Base-by-base conservation (phyloP, 2,329 filamentous ascomycete species). In the Harringtonia lauricola region DNA sequence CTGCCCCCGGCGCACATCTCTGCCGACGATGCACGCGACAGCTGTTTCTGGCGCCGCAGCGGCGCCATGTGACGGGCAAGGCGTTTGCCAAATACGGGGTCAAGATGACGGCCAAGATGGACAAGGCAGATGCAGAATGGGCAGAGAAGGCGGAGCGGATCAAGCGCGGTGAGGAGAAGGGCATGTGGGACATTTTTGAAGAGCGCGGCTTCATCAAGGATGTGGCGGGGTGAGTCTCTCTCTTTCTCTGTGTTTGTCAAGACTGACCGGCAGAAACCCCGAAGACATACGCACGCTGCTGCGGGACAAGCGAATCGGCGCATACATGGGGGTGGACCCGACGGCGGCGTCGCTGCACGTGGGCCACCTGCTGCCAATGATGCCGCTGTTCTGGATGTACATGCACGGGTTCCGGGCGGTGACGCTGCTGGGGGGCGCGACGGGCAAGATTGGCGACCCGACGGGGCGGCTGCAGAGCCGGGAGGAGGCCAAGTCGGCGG, bases 371-470 rank as follows among this genome's bases (percentile, higher is more conserved):
- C 67, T 92, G 14, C 83, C 86, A 19, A 68, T 90, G 43, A 92
- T 92, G 86, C 76, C 83, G 15, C 67, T 90, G 21, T 88, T 87
- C 64, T 90, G 85, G 82, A 74, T 89, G 67, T 87, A 86, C 64
- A 68, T 88, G 51, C 70, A 88, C 57, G 86, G 86, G 21, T 81
- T 82, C 58, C 68, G 74, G 28, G 71, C 81, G 22, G 67, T 84
- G 40, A 80, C 76, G 33, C 66, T 92, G 44, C 59, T 88, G 45
- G 84, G 84, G 38, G 81, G 83, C 52, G 80, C 83, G 14, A 94
- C 86, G 4, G 82, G 80, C 34, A 79, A 81, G 54, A 76, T 92
- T 41, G 86, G 86, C 39, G 86, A 92, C 54, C 86, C 86, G 1
- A 86, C 79, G 3, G 86, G 73, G 48, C 74, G 86, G 31, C 64